These are phyloP conservation scores for Lactarius akahatsu DNA, from an alignment of 768 basidiomycete species.

Conservation along the genomic window DNA sequence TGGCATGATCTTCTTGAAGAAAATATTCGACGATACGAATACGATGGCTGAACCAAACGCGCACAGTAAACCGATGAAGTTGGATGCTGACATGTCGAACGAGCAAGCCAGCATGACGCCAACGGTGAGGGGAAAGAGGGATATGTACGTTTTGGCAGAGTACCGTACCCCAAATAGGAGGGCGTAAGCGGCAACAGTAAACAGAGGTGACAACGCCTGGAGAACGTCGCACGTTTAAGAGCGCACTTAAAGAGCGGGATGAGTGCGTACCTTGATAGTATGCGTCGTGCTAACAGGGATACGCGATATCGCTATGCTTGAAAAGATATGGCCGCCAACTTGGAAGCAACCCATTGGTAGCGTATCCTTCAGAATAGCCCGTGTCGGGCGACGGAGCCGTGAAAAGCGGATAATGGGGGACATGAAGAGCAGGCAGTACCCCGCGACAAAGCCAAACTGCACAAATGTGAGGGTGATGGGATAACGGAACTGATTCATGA, in stretches of 20 bases:
- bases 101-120: conserved; percentile 98
- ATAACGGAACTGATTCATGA: conserved; percentile 89
- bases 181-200: conserved; percentile 96
- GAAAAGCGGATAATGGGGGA: conserved; percentile 67
- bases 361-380: conserved; percentile 71
- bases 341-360: conserved; percentile 97
- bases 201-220: conserved; percentile 93
- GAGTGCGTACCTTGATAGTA: conserved; percentile 85
- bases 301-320: conserved; percentile 93
- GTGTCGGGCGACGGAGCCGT: conserved; percentile 67
- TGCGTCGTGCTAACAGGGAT: conserved; percentile 98
- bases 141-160: conserved; percentile 86
- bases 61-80: conserved; percentile 82
- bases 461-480: conserved; percentile 97
- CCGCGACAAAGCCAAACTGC: conserved; percentile 93
- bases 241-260: conserved; percentile 2
- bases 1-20: conserved; percentile 99
- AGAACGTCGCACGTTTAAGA: neutral
- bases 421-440: conserved; percentile 84
- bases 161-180: conserved; percentile 92
- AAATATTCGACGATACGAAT: conserved; percentile 97
- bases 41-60: conserved; percentile 96
- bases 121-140: conserved; percentile 89
- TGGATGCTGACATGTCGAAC: conserved; percentile 87
- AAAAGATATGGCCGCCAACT: conserved; percentile 96